phyloP scores from a whole-genome alignment of 495 filamentous ascomycete species.

The Melanomma pulvis-pyrius region DNA sequence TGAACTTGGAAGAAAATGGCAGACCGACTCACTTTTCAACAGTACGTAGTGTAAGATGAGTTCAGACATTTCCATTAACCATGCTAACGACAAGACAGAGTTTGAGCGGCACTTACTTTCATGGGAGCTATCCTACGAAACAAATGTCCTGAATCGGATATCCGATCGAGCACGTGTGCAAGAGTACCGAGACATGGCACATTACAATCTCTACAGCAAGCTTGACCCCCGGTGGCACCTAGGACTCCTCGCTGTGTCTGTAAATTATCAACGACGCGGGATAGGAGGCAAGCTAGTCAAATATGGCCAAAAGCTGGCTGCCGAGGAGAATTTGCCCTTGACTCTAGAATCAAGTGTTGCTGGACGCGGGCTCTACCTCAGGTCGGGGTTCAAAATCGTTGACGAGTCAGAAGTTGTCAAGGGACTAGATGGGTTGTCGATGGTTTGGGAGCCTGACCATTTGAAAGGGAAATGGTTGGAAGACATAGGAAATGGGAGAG shows the following conservation, averaged over 20 bases:
- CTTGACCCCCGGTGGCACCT: constrained; percentile 24
- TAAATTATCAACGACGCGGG: constrained; percentile 27
- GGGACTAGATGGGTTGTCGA: constrained; percentile 5
- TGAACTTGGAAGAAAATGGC: constrained; percentile 5
- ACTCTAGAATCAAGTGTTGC: constrained; percentile 22
- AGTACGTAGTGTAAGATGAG: neutral
- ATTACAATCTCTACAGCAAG: constrained; percentile 1
- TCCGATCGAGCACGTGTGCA: constrained; percentile 7
- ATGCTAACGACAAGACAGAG: constrained; percentile 8
- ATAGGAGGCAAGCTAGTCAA: constrained; percentile 18
- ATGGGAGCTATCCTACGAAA: constrained; percentile 32
- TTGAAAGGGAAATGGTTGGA: constrained; percentile 26
- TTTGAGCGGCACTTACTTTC: constrained; percentile 27
- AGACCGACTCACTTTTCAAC: constrained; percentile 7
- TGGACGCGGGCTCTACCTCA: constrained; percentile 25
- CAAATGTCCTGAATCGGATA: constrained; percentile 15
- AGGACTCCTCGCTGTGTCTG: constrained; percentile 6
- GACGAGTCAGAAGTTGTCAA: constrained; percentile 2
- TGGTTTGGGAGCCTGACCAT: constrained; percentile 31
- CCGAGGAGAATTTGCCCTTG: constrained; percentile 21
- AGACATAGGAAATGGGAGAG: constrained; percentile 10
- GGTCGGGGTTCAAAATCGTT: constrained; percentile 24
- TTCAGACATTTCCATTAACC: neutral
- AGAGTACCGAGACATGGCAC: neutral
- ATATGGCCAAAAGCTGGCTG: constrained; percentile 25